Percentiles rank a stretch among this genome's conserved stretches.
Evolutionary conservation across 1,284 basidiomycete species (phyloP).

Genomic region (Waitea zeae): DNA sequence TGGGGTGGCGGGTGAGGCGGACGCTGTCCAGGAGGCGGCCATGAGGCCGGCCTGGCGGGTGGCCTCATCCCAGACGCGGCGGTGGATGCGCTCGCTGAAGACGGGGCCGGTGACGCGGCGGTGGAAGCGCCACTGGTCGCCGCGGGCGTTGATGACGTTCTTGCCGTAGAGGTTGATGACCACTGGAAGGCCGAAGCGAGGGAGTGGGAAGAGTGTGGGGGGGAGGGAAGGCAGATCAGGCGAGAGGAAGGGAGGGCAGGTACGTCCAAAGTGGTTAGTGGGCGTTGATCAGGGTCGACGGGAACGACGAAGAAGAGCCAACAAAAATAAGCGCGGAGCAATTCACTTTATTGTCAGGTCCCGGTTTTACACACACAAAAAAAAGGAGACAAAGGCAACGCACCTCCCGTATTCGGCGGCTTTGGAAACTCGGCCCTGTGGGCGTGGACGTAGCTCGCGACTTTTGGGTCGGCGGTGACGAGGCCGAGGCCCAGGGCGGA

Average conservation of each 20-base stretch:
- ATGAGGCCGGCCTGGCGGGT: constrained; percentile 4
- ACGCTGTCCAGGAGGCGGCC: constrained; percentile 3
- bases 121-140: constrained; percentile 8
- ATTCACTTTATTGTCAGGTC: too few species aligned
- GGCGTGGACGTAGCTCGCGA: neutral
- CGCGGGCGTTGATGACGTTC: constrained; percentile 9
- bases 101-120: constrained; percentile 8
- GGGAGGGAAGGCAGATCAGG: too few species aligned
- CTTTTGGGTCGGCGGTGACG: constrained; percentile 3
- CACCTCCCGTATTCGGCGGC: neutral
- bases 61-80: constrained; percentile 5
- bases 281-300: too few species aligned
- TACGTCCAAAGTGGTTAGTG: too few species aligned
- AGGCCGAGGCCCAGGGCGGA: constrained; percentile 2
- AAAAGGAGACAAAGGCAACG: too few species aligned
- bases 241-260: too few species aligned
- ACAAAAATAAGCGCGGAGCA: too few species aligned
- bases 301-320: too few species aligned
- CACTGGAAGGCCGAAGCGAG: constrained; percentile 5
- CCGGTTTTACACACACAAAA: too few species aligned
- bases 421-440: neutral
- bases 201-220: neutral
- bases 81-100: constrained; percentile 9
- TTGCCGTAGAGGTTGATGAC: constrained; percentile 8
- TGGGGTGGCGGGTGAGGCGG: neutral